These are phyloP conservation scores for Fusarium pseudonygamai DNA, from an alignment of 2,329 filamentous ascomycete genomes.

Conservation along the genomic window DNA sequence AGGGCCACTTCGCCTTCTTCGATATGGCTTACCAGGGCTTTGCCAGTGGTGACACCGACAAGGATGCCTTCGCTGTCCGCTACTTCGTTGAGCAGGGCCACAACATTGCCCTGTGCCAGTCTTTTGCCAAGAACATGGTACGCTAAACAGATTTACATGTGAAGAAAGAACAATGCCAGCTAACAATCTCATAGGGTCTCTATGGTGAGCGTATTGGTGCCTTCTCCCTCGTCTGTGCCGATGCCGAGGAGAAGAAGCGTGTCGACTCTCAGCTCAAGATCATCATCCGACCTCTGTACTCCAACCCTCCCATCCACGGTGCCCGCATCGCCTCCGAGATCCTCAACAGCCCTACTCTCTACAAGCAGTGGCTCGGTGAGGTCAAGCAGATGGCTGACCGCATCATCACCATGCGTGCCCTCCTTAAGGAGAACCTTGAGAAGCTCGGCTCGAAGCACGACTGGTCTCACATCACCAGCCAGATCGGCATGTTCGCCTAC, in stretches of 20 bases:
- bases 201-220: conserved; percentile 98
- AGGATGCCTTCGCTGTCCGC: conserved; percentile 91
- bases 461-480: conserved; percentile 98
- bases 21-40: conserved; percentile 99
- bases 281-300: conserved; percentile 95
- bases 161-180: neutral
- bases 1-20: conserved; percentile 94
- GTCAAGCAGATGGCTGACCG: conserved; percentile 99
- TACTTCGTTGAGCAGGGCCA: conserved; percentile 95
- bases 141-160: conserved; percentile 32
- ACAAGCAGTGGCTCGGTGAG: conserved; percentile 94
- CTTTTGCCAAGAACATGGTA: conserved; percentile 99
- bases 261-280: conserved; percentile 99
- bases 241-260: conserved; percentile 90
- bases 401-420: conserved; percentile 97
- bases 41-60: conserved; percentile 89
- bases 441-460: conserved; percentile 94
- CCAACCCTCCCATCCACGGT: conserved; percentile 96
- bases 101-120: conserved; percentile 87
- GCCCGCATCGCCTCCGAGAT: conserved; percentile 94
- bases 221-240: conserved; percentile 90
- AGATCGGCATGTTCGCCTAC: conserved; percentile 99
- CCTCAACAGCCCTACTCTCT: conserved; percentile 83
- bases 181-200: conserved; percentile 71
- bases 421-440: conserved; percentile 95